Conservation (phyloP, 169 alveolate species). For the Cyclospora cayetanensis region DNA sequence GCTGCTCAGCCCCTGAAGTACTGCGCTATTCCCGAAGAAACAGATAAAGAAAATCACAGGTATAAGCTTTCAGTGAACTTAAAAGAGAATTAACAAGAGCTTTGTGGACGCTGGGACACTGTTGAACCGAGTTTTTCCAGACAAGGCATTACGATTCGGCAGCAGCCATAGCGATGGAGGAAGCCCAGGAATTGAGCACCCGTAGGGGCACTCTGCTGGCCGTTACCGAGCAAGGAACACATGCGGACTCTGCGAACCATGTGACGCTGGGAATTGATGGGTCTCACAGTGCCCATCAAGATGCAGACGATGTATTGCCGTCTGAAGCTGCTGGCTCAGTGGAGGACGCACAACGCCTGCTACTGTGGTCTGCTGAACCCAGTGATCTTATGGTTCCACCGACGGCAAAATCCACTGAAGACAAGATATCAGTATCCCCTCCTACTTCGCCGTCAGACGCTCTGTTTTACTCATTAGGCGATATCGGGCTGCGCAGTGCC, state of each 20-base stretch:
- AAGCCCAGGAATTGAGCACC: not conserved
- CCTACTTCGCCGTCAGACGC: constrained; percentile 14
- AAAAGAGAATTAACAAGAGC: too few relatives aligned
- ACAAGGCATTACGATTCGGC: not conserved
- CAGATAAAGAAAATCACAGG: too few relatives aligned
- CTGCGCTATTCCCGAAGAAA: too few relatives aligned
- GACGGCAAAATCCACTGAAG: not conserved
- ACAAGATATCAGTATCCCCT: not conserved
- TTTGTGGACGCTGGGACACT: not conserved
- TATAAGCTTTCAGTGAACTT: too few relatives aligned
- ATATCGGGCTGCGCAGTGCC: constrained; percentile 16
- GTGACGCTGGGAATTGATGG: too few relatives aligned
- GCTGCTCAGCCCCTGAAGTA: too few relatives aligned
- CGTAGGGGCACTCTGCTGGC: not conserved
- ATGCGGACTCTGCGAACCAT: not conserved
- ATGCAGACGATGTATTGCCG: not conserved
- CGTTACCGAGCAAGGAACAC: not conserved
- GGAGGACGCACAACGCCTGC: constrained; percentile 1
- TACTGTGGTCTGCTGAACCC: constrained; percentile 20
- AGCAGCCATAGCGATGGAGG: not conserved
- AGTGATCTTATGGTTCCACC: not conserved
- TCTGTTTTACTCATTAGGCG: not conserved
- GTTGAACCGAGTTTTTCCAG: not conserved
- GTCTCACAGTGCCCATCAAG: too few relatives aligned
- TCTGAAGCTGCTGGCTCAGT: not conserved